Conservation (phyloP, 129 eudicot species). For the Tagetes erecta region DNA sequence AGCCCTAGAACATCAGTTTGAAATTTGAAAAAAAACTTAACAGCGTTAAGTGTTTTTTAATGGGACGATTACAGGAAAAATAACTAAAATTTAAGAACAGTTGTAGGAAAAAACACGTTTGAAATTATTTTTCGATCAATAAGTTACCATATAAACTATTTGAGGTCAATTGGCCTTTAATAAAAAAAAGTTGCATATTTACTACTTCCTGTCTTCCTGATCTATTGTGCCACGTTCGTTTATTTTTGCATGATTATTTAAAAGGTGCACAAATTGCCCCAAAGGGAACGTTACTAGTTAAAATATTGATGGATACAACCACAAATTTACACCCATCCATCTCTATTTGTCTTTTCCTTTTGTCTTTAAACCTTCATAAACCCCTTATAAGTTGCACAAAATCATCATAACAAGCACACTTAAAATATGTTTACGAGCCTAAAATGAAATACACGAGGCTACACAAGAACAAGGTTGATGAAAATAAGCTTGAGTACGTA, state of each 20-base stretch:
- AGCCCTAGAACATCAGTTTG: too few species aligned
- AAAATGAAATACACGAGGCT: slow-evolving; percentile 32
- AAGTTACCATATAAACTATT: too few species aligned
- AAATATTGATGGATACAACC: slow-evolving; percentile 17
- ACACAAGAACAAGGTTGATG: slow-evolving; percentile 21
- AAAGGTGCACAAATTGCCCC: slow-evolving; percentile 19
- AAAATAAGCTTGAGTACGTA: slow-evolving; percentile 9
- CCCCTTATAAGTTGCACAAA: slow-evolving; percentile 25
- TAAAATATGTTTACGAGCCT: background rate
- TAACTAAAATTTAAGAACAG: too few species aligned
- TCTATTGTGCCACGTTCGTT: background rate
- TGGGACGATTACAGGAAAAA: too few species aligned
- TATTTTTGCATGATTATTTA: background rate
- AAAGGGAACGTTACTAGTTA: slow-evolving; percentile 28
- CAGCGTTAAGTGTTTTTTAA: too few species aligned
- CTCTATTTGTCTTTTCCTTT: slow-evolving; percentile 24
- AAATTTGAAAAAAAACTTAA: too few species aligned
- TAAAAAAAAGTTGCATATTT: too few species aligned
- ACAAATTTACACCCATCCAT: slow-evolving; percentile 21
- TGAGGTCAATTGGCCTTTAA: too few species aligned
- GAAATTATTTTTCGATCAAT: too few species aligned
- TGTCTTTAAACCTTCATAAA: slow-evolving; percentile 12
- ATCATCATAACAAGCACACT: background rate
- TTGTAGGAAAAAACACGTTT: too few species aligned
- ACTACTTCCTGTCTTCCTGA: too few species aligned